Evolutionary conservation across 1,139 yeast genomes (phyloP).

Genomic region (Lodderomyces margitis): DNA sequence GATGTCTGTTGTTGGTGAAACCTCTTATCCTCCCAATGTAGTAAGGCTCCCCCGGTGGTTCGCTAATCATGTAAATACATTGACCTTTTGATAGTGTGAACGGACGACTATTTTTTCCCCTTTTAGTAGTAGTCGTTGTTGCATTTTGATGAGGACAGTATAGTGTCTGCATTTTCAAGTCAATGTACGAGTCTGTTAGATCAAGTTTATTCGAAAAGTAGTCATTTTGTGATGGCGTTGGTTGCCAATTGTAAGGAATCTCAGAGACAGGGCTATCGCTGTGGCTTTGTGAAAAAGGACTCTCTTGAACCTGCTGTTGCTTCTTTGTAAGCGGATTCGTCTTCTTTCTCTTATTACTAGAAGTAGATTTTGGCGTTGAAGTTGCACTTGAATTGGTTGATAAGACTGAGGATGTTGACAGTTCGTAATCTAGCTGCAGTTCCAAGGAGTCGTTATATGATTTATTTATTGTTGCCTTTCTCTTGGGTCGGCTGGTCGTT

Average conservation of each 20-base stretch:
- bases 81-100: constrained; percentile 52
- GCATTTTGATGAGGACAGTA: constrained; percentile 33
- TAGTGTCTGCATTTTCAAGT: constrained; percentile 29
- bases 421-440: constrained; percentile 11
- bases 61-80: constrained; percentile 80
- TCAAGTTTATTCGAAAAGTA: constrained; percentile 38
- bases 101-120: constrained; percentile 6
- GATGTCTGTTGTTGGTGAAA: constrained; percentile 45
- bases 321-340: constrained; percentile 2
- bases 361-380: constrained; percentile 3
- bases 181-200: constrained; percentile 35
- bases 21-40: constrained; percentile 85
- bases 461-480: constrained; percentile 47
- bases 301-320: constrained; percentile 3
- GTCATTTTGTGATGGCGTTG: constrained; percentile 28
- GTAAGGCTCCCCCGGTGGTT: constrained; percentile 95
- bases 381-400: constrained; percentile 6
- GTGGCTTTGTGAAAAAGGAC: neutral
- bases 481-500: constrained; percentile 33
- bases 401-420: constrained; percentile 7
- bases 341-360: neutral
- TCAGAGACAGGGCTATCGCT: constrained; percentile 6
- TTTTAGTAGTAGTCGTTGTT: constrained; percentile 11
- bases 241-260: constrained; percentile 44
- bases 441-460: constrained; percentile 41